Percentiles rank a stretch among this genome's conserved stretches.
Evolutionary conservation across 345 rosid species (phyloP).

Genomic region (Kandelia obovata): DNA sequence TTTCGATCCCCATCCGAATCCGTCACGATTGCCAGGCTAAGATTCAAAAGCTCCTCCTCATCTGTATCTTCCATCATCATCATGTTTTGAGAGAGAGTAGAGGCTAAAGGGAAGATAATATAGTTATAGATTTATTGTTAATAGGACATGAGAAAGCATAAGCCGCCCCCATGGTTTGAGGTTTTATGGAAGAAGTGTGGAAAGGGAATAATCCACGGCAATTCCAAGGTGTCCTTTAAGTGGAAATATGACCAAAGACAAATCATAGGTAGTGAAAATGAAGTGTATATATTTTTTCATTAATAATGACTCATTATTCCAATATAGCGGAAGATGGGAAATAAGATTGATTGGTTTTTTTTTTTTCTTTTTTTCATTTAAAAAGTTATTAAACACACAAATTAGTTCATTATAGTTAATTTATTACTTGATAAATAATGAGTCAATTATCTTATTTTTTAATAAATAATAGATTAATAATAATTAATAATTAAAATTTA

Average conservation of each 20-base stretch:
- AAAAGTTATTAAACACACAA: no score
- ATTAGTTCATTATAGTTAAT: no score
- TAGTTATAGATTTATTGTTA: background rate
- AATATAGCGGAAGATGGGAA: background rate
- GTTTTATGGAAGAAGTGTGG: conserved; percentile 27
- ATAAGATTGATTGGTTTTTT: background rate
- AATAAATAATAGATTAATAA: no score
- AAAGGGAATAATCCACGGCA: conserved; percentile 29
- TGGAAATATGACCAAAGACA: conserved; percentile 24
- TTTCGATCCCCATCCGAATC: conserved; percentile 11
- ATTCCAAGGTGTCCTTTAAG: conserved; percentile 34
- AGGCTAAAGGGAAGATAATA: background rate
- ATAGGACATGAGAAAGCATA: background rate
- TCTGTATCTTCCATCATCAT: conserved; percentile 28
- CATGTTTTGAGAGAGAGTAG: background rate
- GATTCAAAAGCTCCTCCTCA: conserved; percentile 43
- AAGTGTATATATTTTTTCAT: background rate
- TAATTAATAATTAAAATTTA: no score
- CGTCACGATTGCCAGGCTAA: conserved; percentile 46
- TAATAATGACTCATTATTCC: background rate
- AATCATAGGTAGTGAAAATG: no score
- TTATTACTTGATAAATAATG: no score
- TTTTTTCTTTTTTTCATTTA: no score
- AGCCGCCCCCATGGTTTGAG: conserved; percentile 9
- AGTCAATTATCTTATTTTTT: no score